Base-by-base conservation (phyloP, 108 stramenopile genomes). In the Skeletonema tropicum region DNA sequence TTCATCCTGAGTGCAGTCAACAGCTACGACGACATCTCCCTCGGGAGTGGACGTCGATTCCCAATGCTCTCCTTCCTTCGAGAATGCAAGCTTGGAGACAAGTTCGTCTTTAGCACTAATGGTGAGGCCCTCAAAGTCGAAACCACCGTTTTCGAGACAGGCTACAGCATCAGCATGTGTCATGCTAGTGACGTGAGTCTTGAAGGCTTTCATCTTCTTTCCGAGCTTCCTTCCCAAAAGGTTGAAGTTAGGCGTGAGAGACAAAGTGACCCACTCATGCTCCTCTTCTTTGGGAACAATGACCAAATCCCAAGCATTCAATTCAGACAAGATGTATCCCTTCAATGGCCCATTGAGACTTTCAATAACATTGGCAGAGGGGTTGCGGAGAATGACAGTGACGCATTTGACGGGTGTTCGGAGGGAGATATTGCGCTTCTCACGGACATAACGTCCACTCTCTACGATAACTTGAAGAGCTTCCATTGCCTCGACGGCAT, bases 1-100 rank as follows among this genome's bases (percentile, higher is more conserved):
- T 57, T 97, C 96, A 69, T 99, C 98, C 74, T 96, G 91, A n/a
- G 90, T 90, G 57, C 96, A 97, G 86, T 99, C 98, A 23, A 99
- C 72, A 25, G 95, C 97, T 30, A 99, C 95, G 42, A 99, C 93
- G 8, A 97, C 80, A 71, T 91, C 86, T 46, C 97, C 98, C 75
- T 97, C 98, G 5, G 82, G 77, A 39, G 89, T 90, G 12, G 85
- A 73, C 9, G 83, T 85, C 0, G 97, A 89, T 79, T 97, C 96
- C 92, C 96, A 99, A 17, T 94, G 78, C 6, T 92, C 85, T 0
- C 91, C 94, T 65, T 98, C 98, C 64, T 92, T 97, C 10, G 93
- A 93, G 80, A 99, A 99, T 11, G 85, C 82, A 8, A 96, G 77
- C 74, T 94, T 96, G 17, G 98, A 86, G 11, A 97, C 77, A 21